Conservation (phyloP, 305 asterid genomes). For the Petunia hybrid region DNA sequence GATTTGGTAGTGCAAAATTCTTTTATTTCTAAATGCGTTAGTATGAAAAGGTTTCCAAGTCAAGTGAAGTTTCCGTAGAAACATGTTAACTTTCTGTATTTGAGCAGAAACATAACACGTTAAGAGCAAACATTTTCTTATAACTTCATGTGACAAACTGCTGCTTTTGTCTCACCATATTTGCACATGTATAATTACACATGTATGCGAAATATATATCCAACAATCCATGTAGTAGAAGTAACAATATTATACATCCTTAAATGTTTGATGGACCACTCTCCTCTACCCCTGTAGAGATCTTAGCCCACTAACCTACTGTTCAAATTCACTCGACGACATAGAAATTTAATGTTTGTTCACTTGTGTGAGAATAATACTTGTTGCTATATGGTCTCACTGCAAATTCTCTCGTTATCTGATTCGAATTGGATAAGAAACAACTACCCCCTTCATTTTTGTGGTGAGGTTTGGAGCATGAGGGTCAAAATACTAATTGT, state of each 20-base stretch:
- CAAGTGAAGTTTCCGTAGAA: conserved; percentile 21
- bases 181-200: conserved; percentile 10
- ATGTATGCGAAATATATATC: background rate
- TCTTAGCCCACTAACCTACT: background rate
- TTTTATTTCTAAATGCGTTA: background rate
- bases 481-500: too few relatives aligned
- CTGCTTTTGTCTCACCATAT: conserved; percentile 37
- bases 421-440: background rate
- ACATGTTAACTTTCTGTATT: conserved; percentile 35
- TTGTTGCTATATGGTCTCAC: background rate
- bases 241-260: conserved; percentile 5
- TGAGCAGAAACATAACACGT: conserved; percentile 27
- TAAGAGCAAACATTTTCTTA: conserved; percentile 11
- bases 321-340: too few relatives aligned
- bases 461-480: too few relatives aligned
- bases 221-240: conserved; percentile 42
- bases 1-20: background rate
- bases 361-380: background rate
- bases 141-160: conserved; percentile 44
- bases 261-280: conserved; percentile 5
- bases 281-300: background rate
- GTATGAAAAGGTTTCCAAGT: conserved; percentile 9
- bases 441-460: background rate
- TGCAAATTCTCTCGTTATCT: background rate
- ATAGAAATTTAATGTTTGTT: too few relatives aligned